Evolutionary conservation across 331 rosid species (phyloP), one percentile per base, ranked within the genome.

Genomic region (Cydonia oblonga): DNA sequence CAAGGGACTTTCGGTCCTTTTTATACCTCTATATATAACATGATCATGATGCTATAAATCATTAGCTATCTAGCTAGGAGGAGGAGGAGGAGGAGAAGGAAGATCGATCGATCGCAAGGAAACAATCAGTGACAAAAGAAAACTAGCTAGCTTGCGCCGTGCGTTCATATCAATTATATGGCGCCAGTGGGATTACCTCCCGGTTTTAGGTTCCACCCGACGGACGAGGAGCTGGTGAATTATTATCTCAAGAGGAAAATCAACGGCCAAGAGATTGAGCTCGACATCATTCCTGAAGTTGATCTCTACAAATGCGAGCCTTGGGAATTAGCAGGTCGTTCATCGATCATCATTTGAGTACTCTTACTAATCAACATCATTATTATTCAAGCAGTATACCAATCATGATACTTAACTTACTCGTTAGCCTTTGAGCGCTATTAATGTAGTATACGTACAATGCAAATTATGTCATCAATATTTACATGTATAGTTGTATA

Each of bases 251-350:
- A 93, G 80, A 82, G 96, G 75, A 93, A 93, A 77, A 89, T 93
- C 81, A 86, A 80, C 46, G 96, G 96, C 82, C 96, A 85, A 83
- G 96, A 91, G 82, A 93, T 93, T 70, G 98, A 93, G 80, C 97
- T 93, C 70, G 98, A 93, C 70, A 93, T 93, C 80, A 91, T 93
- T 74, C 98, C 98, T 60, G 97, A 93, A 76, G 92, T 93, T 75
- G 98, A 93, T 89, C 97, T 93, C 84, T 93, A 93, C 92, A 91
- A 93, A 91, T 93, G 98, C 75, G 98, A 93, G 81, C 98, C 98
- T 3, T 93, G 98, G 98, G 98, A 93, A 58, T 84, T 93, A 78
- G 91, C 98, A 86, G 98, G 98, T 92, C 20, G 26, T 22, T 53
- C 23, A 73, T 62, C 38, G 6, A 60, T 15, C 22, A 15, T 25